Evolutionary conservation across 2,329 filamentous ascomycete genomes (phyloP), one percentile per base, ranked within the genome.

Genomic region (Colletotrichum salicis): DNA sequence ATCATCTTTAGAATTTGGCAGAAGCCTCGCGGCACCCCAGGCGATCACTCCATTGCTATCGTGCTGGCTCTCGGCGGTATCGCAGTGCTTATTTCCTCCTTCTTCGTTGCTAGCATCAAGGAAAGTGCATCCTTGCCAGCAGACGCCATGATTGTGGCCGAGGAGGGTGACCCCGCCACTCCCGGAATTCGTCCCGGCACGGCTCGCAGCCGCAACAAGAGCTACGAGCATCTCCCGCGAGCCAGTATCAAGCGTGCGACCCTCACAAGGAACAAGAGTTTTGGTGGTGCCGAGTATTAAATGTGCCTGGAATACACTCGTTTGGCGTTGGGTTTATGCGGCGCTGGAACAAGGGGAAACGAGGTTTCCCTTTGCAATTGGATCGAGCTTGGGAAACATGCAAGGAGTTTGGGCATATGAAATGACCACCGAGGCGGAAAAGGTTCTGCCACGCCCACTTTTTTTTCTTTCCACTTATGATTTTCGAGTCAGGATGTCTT

Each of bases 1-100:
- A 85, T 93, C 71, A 93, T 98, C 73, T 98, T 98, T 84, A 92
- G 90, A 78, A 84, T 92, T 52, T 88, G 96, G 77, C 95, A 98
- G 83, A 97, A 97, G 81, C 94, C 94, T 0, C 88, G 96, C 74
- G 95, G 95, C 5, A 89, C 88, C 5, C 92, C 94, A 0, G 95
- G 94, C 41, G 96, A 98, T 82, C 90, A 93, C 75, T 97, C 94
- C 80, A 94, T 98, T 61, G 91, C 92, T 19, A 94, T 96, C 84
- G 94, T 97, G 54, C 84, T 98, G 76, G 90, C 95, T 24, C 91
- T 97, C 67, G 95, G 95, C 1, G 96, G 95, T 2, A 82, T 93
- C 55, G 93, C 93, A 73, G 94, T 95, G 1, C 80, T 98, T 59
- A 84, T 92, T 3, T 93, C 96, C 6, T 94, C 93, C 5, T 94